Conservation (phyloP, 2,329 filamentous ascomycete genomes). For the Botrytis cinerea region DNA sequence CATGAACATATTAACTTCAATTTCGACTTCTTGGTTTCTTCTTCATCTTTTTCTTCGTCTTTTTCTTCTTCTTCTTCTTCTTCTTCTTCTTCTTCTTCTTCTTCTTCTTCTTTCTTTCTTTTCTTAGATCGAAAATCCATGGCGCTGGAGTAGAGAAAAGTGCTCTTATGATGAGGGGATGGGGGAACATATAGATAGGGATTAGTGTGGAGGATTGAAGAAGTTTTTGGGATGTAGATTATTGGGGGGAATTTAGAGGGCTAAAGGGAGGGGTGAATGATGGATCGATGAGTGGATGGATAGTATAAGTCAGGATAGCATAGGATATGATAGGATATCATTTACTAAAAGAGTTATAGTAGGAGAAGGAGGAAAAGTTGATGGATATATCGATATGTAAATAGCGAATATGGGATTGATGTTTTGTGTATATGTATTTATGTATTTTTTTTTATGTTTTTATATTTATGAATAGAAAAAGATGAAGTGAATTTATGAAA, state of each 20-base stretch:
- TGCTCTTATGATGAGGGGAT: not conserved
- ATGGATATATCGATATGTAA: not conserved
- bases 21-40: not conserved
- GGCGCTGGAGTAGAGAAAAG: not conserved
- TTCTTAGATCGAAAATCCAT: not conserved
- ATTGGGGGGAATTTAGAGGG: not conserved
- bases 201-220: not conserved
- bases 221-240: not conserved
- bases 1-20: slow-evolving; percentile 15
- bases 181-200: not conserved
- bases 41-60: not conserved
- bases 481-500: too few species aligned
- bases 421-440: not conserved
- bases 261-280: too few species aligned
- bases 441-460: too few species aligned
- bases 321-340: not conserved
- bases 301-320: not conserved
- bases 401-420: not conserved
- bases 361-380: too few species aligned
- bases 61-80: not conserved
- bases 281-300: not conserved
- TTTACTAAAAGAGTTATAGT: not conserved
- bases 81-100: not conserved
- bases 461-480: too few species aligned
- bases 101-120: not conserved